These are phyloP conservation scores for Batkoa obscura DNA, from an alignment of 371 early-diverging fungal genomes.

Conservation along the genomic window DNA sequence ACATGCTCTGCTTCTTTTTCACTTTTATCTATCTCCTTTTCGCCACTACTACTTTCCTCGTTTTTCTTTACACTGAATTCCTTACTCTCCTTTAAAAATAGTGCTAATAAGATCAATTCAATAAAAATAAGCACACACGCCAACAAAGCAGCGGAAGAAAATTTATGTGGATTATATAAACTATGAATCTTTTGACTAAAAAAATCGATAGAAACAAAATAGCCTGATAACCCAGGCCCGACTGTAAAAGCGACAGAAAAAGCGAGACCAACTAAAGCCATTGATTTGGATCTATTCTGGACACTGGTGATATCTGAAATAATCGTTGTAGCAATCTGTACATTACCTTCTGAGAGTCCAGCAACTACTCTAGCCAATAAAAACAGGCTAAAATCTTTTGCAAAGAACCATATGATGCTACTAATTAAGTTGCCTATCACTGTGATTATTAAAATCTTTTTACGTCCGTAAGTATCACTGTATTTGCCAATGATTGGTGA, in stretches of 20 bases:
- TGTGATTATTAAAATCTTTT: conserved; percentile 60
- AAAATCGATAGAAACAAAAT: conserved; percentile 60
- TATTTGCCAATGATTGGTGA: conserved; percentile 69
- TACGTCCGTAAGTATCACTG: conserved; percentile 70
- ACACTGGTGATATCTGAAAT: conserved; percentile 82
- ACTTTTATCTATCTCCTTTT: conserved; percentile 6
- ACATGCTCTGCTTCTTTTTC: too few species aligned
- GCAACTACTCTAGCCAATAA: conserved; percentile 74
- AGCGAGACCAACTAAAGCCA: conserved; percentile 90
- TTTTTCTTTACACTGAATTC: conserved; percentile 17
- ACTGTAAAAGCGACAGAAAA: conserved; percentile 90
- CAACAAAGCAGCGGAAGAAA: conserved; percentile 67
- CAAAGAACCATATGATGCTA: conserved; percentile 72
- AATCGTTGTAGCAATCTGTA: conserved; percentile 86
- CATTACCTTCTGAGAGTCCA: conserved; percentile 91
- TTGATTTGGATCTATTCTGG: conserved; percentile 47
- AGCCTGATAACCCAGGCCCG: conserved; percentile 87
- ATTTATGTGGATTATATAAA: conserved; percentile 37
- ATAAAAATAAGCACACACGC: conserved; percentile 54
- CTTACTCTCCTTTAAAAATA: conserved; percentile 62
- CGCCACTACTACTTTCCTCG: too few species aligned
- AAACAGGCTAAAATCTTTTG: conserved; percentile 61
- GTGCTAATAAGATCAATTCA: conserved; percentile 58
- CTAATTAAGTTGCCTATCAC: conserved; percentile 84
- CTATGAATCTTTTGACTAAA: conserved; percentile 24